These are phyloP conservation scores for Juglanconis oblonga DNA, from an alignment of 2,329 filamentous ascomycete genomes.

Conservation along the genomic window DNA sequence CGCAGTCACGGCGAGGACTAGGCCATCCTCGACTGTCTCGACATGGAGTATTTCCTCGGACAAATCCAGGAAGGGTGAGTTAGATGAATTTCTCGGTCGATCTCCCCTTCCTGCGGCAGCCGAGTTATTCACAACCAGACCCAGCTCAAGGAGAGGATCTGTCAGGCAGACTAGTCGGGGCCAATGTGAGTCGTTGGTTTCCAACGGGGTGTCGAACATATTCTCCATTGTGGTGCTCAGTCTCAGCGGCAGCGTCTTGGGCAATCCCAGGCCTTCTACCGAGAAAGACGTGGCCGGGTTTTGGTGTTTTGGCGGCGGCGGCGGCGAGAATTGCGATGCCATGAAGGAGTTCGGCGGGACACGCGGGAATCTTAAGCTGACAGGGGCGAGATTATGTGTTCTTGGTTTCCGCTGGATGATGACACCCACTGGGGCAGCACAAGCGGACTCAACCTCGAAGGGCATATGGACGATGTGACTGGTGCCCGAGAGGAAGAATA, in stretches of 20 bases:
- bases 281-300: conserved; percentile 53
- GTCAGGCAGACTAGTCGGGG: conserved; percentile 79
- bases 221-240: conserved; percentile 54
- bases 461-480: conserved; percentile 90
- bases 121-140: conserved; percentile 68
- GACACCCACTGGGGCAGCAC: conserved; percentile 77
- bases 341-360: conserved; percentile 83
- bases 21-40: conserved; percentile 56
- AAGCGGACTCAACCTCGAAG: conserved; percentile 87
- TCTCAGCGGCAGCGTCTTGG: conserved; percentile 51
- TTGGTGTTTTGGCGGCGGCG: conserved; percentile 38
- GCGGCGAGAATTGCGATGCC: conserved; percentile 60
- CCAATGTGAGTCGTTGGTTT: conserved; percentile 58
- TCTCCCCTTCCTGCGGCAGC: conserved; percentile 37
- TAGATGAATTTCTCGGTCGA: conserved; percentile 36
- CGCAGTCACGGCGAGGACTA: conserved; percentile 76
- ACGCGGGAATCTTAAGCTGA: conserved; percentile 54
- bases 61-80: conserved; percentile 63
- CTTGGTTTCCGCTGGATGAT: conserved; percentile 78
- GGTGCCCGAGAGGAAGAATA: conserved; percentile 85
- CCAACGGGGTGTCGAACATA: conserved; percentile 53
- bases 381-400: conserved; percentile 45
- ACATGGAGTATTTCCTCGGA: conserved; percentile 83
- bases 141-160: conserved; percentile 82
- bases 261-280: conserved; percentile 53